A percentile compares a stretch with the other conserved stretches of the same genome.
Conservation (phyloP, 129 eudicot species). For the Flaveria linearis region DNA sequence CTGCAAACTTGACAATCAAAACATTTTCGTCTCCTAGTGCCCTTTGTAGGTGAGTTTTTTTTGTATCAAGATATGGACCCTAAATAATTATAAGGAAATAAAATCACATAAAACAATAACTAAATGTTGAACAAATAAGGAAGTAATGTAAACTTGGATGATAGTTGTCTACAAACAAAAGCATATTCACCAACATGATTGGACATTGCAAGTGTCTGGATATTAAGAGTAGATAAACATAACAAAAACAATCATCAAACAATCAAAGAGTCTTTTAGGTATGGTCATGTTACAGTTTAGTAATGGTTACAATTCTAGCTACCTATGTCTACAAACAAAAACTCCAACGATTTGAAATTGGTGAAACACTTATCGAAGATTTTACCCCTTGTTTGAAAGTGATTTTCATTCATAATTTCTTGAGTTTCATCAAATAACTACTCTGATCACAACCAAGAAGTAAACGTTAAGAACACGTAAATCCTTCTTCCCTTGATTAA, state of each 20-base stretch:
- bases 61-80: slow-evolving; percentile 61
- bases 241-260: background rate
- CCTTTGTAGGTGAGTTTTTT: slow-evolving; percentile 63
- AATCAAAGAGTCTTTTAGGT: background rate
- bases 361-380: background rate
- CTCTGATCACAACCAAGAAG: background rate
- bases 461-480: background rate
- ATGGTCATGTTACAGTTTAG: background rate
- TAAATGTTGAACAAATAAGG: background rate
- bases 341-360: background rate
- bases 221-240: background rate
- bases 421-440: background rate
- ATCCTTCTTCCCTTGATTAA: background rate
- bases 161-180: background rate
- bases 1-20: slow-evolving; percentile 59
- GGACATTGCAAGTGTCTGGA: background rate
- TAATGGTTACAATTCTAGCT: background rate
- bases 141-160: background rate
- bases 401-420: background rate
- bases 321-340: background rate
- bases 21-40: slow-evolving; percentile 70
- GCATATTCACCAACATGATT: slow-evolving; percentile 13
- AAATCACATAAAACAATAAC: background rate
- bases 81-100: slow-evolving; percentile 24
- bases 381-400: background rate